phyloP scores from a whole-genome alignment of 768 basidiomycete species.

The Kwoniella dejecticola region DNA sequence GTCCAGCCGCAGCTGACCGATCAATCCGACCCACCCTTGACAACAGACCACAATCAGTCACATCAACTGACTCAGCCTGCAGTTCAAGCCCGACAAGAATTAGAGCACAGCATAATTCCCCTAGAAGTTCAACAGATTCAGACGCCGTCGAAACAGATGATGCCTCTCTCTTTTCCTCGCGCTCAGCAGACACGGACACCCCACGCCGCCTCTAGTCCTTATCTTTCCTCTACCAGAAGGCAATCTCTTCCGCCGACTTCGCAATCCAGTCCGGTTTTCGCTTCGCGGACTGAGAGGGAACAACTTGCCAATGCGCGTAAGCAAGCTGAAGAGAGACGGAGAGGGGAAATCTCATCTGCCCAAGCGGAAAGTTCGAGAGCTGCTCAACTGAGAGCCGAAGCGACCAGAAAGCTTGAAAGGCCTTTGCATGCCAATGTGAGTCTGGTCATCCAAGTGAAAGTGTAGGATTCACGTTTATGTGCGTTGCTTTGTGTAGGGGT shows the following conservation, averaged over 20 bases:
- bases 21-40: too few relatives aligned
- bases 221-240: not conserved
- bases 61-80: not conserved
- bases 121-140: not conserved
- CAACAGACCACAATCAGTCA: too few relatives aligned
- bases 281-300: not conserved
- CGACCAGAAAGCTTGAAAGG: not conserved
- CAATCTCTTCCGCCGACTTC: not conserved
- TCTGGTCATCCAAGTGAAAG: too few relatives aligned
- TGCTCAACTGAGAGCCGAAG: slow-evolving; percentile 1
- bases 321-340: not conserved
- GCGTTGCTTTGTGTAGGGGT: too few relatives aligned
- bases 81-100: not conserved
- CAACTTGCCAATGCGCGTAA: not conserved
- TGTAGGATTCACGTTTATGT: too few relatives aligned
- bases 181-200: not conserved
- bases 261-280: slow-evolving; percentile 2
- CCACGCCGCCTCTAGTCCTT: not conserved
- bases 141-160: not conserved
- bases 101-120: not conserved
- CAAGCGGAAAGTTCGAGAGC: slow-evolving; percentile 17
- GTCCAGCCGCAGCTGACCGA: too few relatives aligned
- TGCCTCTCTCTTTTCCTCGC: not conserved
- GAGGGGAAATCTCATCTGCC: not conserved
- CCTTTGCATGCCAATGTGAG: slow-evolving; percentile 10